Evolutionary conservation across 192 early-diverging fungal genomes (phyloP).

Genomic region (Rhizophagus clarus): DNA sequence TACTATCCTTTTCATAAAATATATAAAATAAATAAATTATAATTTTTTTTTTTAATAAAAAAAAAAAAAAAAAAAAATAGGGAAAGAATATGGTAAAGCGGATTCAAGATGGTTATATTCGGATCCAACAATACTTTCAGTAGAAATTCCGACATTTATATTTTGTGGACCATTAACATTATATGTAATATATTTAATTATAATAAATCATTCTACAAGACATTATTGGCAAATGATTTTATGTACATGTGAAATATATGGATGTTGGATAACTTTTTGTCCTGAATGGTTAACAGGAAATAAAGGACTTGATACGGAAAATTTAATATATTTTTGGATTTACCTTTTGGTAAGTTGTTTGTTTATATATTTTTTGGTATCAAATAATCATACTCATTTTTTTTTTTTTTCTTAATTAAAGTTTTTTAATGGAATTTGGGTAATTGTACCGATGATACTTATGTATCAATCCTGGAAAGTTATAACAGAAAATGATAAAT

Average conservation of each 20-base stretch:
- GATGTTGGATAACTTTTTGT: slow-evolving; percentile 40
- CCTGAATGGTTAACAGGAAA: slow-evolving; percentile 40
- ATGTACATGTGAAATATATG: slow-evolving; percentile 35
- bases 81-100: slow-evolving; percentile 43
- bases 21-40: not conserved
- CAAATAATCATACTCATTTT: no score
- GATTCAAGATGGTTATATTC: slow-evolving; percentile 38
- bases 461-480: slow-evolving; percentile 32
- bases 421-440: slow-evolving; percentile 45
- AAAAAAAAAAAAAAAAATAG: slow-evolving; percentile 20
- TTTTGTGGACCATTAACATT: slow-evolving; percentile 32
- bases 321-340: slow-evolving; percentile 32
- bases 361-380: not conserved
- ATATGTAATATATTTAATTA: slow-evolving; percentile 24
- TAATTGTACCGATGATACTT: slow-evolving; percentile 33
- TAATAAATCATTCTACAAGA: slow-evolving; percentile 31
- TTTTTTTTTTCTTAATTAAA: not conserved
- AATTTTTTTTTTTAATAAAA: not conserved
- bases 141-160: slow-evolving; percentile 38
- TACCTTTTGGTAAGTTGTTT: slow-evolving; percentile 19
- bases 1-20: no score
- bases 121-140: slow-evolving; percentile 35
- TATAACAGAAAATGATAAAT: not conserved
- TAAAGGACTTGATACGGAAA: slow-evolving; percentile 31
- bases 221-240: slow-evolving; percentile 36